Base-by-base conservation (phyloP, 1,139 yeast species). In the Kluyveromyces sp. region DNA sequence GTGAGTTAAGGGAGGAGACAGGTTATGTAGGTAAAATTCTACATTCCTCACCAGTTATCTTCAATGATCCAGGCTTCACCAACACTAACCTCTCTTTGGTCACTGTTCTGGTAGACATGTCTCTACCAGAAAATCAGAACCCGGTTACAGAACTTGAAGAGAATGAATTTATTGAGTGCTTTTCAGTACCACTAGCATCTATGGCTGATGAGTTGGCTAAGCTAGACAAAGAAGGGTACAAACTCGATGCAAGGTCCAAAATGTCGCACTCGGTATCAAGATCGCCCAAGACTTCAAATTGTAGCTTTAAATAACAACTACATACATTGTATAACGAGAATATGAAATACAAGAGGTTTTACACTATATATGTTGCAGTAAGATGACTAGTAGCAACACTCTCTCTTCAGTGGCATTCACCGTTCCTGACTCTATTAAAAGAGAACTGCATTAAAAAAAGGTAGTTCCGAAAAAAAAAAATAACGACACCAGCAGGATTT, bases 11-110 rank as follows among this genome's bases (percentile, higher is more conserved):
- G 45, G 98, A 92, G 64, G 98, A 92, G 62, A 90, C 97, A 0
- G 98, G 98, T 0, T 90, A 85, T 60, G 70, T 81, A 43, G 79
- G 74, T 27, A 77, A 78, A 32, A 60, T 77, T 48, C 58, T 72
- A 15, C 68, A 72, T 7, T 69, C 68, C 49, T 73, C 86, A 5
- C 78, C 81, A 3, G 63, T 76, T 25, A 74, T 86, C 60, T 90
- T 70, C 67, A 85, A 87, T 57, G 98, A 92, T 63, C 97, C 98
- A 2, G 96, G 98, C 0, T 82, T 92, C 60, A 84, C 96, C 55
- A 89, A 90, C 65, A 94, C 97, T 31, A 90, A 85, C 59, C 74
- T 88, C 71, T 81, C 82, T 28, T 68, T 90, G 53, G 95, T 92
- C 2, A 81, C 82, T 36, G 88, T 88, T 10, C 79, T 81, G 48